These are phyloP conservation scores for Cladosporium sp. DNA, from an alignment of 2,329 filamentous ascomycete species.

Conservation along the genomic window DNA sequence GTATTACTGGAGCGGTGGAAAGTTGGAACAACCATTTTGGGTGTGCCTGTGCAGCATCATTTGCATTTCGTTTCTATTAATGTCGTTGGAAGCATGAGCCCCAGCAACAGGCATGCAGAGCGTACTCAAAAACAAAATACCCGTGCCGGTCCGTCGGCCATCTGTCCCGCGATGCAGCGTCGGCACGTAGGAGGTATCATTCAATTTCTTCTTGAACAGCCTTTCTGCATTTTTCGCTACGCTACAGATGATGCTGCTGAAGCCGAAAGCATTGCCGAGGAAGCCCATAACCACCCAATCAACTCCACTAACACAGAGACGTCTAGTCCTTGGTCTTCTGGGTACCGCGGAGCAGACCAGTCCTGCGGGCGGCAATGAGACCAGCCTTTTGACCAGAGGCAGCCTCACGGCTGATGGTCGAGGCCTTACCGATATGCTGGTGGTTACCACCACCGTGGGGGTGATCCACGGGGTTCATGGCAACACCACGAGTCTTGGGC, in stretches of 20 bases:
- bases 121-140: slow-evolving; percentile 1
- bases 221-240: slow-evolving; percentile 20
- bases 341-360: slow-evolving; percentile 99
- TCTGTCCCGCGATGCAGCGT: slow-evolving; percentile 5
- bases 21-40: neutral
- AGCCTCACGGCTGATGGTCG: slow-evolving; percentile 97
- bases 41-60: slow-evolving; percentile 2
- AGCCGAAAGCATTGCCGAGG: slow-evolving; percentile 19
- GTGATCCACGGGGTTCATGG: slow-evolving; percentile 99
- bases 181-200: neutral
- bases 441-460: slow-evolving; percentile 84
- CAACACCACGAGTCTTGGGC: slow-evolving; percentile 99
- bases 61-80: slow-evolving; percentile 12
- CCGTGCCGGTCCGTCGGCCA: neutral
- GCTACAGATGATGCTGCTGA: slow-evolving; percentile 18
- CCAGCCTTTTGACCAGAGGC: slow-evolving; percentile 99
- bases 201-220: slow-evolving; percentile 17
- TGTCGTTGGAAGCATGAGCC: slow-evolving; percentile 5
- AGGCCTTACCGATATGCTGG: slow-evolving; percentile 99
- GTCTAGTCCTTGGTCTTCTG: slow-evolving; percentile 93
- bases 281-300: slow-evolving; percentile 20
- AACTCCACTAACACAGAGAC: slow-evolving; percentile 18
- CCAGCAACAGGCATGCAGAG: slow-evolving; percentile 1
- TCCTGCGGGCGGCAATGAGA: slow-evolving; percentile 99
- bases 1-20: neutral